These are phyloP conservation scores for Rehmannia glutinosa DNA, from an alignment of 257 asterid species.

Conservation along the genomic window DNA sequence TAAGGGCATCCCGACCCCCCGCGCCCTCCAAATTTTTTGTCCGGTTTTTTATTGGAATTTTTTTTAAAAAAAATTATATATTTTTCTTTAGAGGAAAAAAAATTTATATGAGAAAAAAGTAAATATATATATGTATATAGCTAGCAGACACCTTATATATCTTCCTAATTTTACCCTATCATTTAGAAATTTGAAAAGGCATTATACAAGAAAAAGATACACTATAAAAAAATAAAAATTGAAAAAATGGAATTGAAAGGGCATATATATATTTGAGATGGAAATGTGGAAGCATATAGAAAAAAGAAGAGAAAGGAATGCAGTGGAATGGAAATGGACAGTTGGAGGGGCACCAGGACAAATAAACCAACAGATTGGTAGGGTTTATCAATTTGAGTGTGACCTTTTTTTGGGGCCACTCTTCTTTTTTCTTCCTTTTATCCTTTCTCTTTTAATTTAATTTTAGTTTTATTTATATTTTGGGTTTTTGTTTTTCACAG, in stretches of 20 bases:
- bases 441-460: background rate
- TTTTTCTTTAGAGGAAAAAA: too few species aligned
- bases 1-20: too few species aligned
- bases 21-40: too few species aligned
- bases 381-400: constrained; percentile 24
- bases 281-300: background rate
- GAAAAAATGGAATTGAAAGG: background rate
- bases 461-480: background rate
- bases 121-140: too few species aligned
- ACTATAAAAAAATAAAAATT: background rate
- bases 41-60: too few species aligned
- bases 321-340: constrained; percentile 24
- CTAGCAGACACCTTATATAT: too few species aligned
- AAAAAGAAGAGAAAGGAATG: background rate
- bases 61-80: too few species aligned
- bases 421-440: background rate
- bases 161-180: too few species aligned
- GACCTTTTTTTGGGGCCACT: background rate
- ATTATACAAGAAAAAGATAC: background rate
- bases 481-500: background rate
- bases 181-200: background rate
- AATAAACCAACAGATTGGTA: constrained; percentile 35
- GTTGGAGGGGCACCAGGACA: constrained; percentile 38
- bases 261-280: background rate
- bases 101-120: too few species aligned